A percentile compares a stretch with the other conserved stretches of the same genome.
phyloP scores from a whole-genome alignment of 2,329 filamentous ascomycete genomes.

The Colletotrichum tropicicola region DNA sequence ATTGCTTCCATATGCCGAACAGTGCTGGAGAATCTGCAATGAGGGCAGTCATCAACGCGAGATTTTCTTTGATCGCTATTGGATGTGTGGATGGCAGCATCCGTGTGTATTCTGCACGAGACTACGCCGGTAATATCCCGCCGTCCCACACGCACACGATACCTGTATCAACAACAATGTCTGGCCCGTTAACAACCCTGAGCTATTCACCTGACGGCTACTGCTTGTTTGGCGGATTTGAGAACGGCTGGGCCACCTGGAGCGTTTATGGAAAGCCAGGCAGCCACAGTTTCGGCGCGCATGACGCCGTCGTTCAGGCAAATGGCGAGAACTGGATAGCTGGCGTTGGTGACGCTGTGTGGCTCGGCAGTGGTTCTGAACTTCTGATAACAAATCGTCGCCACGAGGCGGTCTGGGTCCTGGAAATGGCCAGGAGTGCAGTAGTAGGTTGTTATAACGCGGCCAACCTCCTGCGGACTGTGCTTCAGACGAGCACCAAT shows the following conservation, averaged over 20 bases:
- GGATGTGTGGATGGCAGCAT: constrained; percentile 83
- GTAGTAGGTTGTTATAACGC: constrained; percentile 91
- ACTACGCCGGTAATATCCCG: constrained; percentile 93
- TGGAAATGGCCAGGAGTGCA: constrained; percentile 96
- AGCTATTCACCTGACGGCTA: constrained; percentile 95
- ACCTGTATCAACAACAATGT: constrained; percentile 71
- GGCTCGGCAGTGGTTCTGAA: constrained; percentile 89
- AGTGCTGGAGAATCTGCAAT: constrained; percentile 68
- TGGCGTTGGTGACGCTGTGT: constrained; percentile 80
- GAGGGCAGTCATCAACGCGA: constrained; percentile 87
- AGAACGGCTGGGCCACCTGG: constrained; percentile 94
- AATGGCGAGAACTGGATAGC: constrained; percentile 88
- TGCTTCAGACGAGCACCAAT: constrained; percentile 87
- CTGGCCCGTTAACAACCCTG: constrained; percentile 78
- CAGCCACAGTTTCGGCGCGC: constrained; percentile 82
- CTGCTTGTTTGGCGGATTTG: constrained; percentile 92
- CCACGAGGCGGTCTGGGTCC: constrained; percentile 82
- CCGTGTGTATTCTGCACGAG: constrained; percentile 89
- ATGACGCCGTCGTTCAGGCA: constrained; percentile 67
- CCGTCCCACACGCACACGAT: constrained; percentile 81
- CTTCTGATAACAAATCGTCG: constrained; percentile 77
- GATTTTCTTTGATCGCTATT: constrained; percentile 92
- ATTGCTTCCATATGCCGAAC: constrained; percentile 86
- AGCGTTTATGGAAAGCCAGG: constrained; percentile 95
- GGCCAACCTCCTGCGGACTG: constrained; percentile 87